phyloP scores from a whole-genome alignment of 2,329 filamentous ascomycete genomes.

The Esteya vermicola region DNA sequence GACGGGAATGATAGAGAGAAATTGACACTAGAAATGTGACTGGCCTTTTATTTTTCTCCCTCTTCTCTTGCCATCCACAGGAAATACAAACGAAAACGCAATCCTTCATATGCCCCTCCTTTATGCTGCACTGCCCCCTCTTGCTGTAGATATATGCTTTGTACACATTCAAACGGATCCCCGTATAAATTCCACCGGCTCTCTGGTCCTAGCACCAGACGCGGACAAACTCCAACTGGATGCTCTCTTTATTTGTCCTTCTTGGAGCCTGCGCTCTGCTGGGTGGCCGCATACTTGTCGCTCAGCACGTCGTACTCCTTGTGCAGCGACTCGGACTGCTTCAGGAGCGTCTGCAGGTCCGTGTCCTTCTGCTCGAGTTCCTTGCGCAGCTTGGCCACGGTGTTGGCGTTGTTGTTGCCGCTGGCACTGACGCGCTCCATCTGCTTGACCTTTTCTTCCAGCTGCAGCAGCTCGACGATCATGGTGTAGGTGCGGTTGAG shows the following conservation, averaged over 20 bases:
- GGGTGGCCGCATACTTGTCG: conserved; percentile 59
- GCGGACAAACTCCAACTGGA: too few relatives aligned
- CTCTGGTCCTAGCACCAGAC: too few relatives aligned
- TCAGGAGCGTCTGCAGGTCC: conserved; percentile 80
- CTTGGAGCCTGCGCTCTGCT: conserved; percentile 35
- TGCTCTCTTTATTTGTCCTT: conserved; percentile 37
- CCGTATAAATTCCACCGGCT: too few relatives aligned
- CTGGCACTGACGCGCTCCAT: conserved; percentile 49
- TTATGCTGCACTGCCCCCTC: too few relatives aligned
- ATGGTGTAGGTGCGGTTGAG: conserved; percentile 98
- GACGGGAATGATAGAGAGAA: too few relatives aligned
- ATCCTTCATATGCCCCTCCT: too few relatives aligned
- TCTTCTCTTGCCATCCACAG: too few relatives aligned
- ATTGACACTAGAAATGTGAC: too few relatives aligned
- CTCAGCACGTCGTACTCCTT: conserved; percentile 76
- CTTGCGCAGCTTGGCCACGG: conserved; percentile 52
- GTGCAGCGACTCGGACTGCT: conserved; percentile 73
- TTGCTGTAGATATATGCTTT: too few relatives aligned
- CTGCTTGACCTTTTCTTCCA: conserved; percentile 82
- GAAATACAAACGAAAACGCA: too few relatives aligned
- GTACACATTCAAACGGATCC: too few relatives aligned
- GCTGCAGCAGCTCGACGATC: conserved; percentile 80
- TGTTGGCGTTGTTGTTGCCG: conserved; percentile 52
- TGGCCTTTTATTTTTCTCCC: too few relatives aligned
- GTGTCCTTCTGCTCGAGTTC: conserved; percentile 66